Conservation (phyloP, 768 basidiomycete species). For the Tulasnella calospora region DNA sequence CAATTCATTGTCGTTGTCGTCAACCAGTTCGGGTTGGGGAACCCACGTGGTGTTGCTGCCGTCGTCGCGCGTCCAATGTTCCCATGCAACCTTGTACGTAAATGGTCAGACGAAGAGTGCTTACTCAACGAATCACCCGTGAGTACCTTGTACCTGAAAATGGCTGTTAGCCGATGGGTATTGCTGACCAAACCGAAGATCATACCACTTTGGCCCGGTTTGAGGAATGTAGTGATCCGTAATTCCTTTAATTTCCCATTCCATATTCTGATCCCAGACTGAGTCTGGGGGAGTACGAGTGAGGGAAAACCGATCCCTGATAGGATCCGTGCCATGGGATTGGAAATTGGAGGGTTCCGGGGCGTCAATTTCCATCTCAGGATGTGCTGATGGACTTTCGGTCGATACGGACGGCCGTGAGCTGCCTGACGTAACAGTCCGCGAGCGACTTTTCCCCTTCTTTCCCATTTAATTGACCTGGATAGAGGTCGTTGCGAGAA, state of each 20-base stretch:
- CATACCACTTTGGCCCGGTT: background rate
- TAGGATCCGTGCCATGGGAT: background rate
- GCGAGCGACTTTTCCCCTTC: background rate
- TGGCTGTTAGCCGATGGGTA: background rate
- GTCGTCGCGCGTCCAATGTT: background rate
- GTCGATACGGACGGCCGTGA: background rate
- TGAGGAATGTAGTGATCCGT: slow-evolving; percentile 7
- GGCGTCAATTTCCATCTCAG: background rate
- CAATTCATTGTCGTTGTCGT: background rate
- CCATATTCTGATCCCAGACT: background rate
- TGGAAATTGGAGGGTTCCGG: background rate
- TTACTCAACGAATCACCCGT: no score
- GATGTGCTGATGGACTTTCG: background rate
- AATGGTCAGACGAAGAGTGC: background rate
- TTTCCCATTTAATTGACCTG: background rate
- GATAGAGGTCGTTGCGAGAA: background rate
- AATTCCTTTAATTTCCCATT: background rate
- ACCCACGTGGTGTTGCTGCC: slow-evolving; percentile 3
- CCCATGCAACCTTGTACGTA: background rate
- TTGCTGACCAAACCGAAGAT: no score
- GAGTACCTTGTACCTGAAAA: slow-evolving; percentile 10
- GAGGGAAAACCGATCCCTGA: background rate
- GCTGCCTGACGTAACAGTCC: background rate
- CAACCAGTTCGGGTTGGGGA: background rate
- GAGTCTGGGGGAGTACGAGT: background rate